Evolutionary conservation across 768 basidiomycete species (phyloP).

Genomic region (Amanita fuliginea): DNA sequence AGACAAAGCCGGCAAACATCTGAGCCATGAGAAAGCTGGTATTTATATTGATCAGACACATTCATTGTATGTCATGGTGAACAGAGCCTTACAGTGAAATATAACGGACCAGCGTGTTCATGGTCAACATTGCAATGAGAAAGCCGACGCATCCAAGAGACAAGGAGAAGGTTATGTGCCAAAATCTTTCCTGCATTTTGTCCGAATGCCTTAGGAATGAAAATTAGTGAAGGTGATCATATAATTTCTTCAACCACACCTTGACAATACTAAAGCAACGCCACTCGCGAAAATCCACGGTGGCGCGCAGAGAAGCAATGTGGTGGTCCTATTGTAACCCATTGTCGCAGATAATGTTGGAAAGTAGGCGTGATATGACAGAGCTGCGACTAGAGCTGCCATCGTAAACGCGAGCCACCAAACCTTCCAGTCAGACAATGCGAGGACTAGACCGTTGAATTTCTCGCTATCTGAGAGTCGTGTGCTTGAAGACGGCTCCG

Average conservation of each 20-base stretch:
- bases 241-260: conserved; percentile 20
- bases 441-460: conserved; percentile 38
- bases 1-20: conserved; percentile 62
- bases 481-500: conserved; percentile 11
- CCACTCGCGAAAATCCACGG: conserved; percentile 60
- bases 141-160: conserved; percentile 58
- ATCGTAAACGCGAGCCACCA: conserved; percentile 41
- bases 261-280: conserved; percentile 39
- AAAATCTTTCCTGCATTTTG: conserved; percentile 55
- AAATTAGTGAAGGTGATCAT: not conserved
- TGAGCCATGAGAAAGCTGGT: conserved; percentile 69
- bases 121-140: conserved; percentile 49
- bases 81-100: conserved; percentile 40
- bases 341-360: conserved; percentile 62
- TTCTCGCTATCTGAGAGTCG: not conserved
- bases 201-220: conserved; percentile 52
- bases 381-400: conserved; percentile 34
- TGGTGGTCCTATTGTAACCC: conserved; percentile 51
- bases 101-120: conserved; percentile 54
- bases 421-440: conserved; percentile 62
- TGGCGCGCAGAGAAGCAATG: conserved; percentile 42
- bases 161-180: conserved; percentile 46
- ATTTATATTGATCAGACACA: not conserved
- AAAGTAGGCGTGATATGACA: conserved; percentile 66
- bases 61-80: not conserved